Evolutionary conservation across 495 filamentous ascomycete genomes (phyloP).

Genomic region (Penicillium paxilli): DNA sequence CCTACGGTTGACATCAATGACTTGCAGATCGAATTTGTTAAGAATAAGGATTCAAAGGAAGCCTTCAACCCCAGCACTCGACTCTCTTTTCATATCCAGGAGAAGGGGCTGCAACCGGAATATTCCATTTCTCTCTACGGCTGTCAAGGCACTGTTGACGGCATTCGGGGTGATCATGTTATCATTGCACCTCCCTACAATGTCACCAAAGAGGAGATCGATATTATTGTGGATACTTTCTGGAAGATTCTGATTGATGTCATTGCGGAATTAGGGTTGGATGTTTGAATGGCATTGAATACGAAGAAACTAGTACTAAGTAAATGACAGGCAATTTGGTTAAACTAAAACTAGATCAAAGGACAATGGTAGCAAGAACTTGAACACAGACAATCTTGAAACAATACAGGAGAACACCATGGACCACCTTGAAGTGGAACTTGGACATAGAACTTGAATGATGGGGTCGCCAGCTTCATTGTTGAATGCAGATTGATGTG

Average conservation of each 20-base stretch:
- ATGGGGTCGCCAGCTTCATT: too few relatives aligned
- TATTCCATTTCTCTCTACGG: slow-evolving; percentile 71
- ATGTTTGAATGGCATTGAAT: not conserved
- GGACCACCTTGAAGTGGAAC: not conserved
- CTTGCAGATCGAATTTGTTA: slow-evolving; percentile 58
- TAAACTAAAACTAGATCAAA: not conserved
- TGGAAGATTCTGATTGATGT: slow-evolving; percentile 34
- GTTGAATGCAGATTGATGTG: too few relatives aligned
- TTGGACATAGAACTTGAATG: not conserved
- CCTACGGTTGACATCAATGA: not conserved
- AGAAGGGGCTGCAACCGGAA: slow-evolving; percentile 47
- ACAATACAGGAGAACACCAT: not conserved
- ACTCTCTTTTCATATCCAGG: slow-evolving; percentile 50
- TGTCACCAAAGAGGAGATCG: slow-evolving; percentile 60
- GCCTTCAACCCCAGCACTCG: slow-evolving; percentile 43
- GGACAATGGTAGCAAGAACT: not conserved
- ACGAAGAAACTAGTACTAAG: not conserved
- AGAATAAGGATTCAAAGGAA: slow-evolving; percentile 54
- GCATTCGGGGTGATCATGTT: slow-evolving; percentile 70
- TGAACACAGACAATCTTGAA: not conserved
- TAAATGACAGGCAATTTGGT: slow-evolving; percentile 4
- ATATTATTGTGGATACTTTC: slow-evolving; percentile 53
- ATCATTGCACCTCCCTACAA: slow-evolving; percentile 76
- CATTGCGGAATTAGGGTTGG: slow-evolving; percentile 23
- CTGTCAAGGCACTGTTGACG: slow-evolving; percentile 66